A percentile compares a stretch with the other conserved stretches of the same genome.
Conservation (phyloP, 305 asterid genomes). For the Fraxinus albicans region DNA sequence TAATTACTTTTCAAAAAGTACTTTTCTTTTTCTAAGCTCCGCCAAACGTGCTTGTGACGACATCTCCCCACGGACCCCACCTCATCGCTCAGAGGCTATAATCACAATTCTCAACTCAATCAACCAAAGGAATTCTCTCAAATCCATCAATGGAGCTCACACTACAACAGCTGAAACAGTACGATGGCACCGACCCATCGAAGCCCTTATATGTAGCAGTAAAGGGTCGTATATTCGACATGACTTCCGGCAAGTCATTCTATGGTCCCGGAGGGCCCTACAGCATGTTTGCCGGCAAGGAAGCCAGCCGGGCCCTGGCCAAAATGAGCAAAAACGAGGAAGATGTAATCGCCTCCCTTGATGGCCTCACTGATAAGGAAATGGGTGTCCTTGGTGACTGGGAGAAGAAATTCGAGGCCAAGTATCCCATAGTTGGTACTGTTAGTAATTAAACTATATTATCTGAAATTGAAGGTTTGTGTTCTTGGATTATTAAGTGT, state of each 20-base stretch:
- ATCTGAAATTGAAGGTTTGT: not conserved
- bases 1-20: too few species aligned
- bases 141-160: conserved; percentile 56
- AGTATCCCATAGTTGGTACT: conserved; percentile 75
- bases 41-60: not conserved
- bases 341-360: conserved; percentile 58
- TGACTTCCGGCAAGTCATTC: conserved; percentile 72
- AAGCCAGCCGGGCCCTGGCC: conserved; percentile 91
- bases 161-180: conserved; percentile 53
- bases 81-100: too few species aligned
- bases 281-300: conserved; percentile 88
- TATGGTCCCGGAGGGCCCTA: conserved; percentile 87
- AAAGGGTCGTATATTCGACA: conserved; percentile 72
- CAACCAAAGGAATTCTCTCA: not conserved
- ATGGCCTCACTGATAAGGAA: conserved; percentile 84
- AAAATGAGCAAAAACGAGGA: conserved; percentile 87
- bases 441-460: conserved; percentile 31
- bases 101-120: not conserved
- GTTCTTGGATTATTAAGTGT: not conserved
- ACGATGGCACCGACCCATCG: conserved; percentile 78
- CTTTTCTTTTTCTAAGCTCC: too few species aligned
- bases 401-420: conserved; percentile 93
- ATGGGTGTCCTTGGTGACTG: conserved; percentile 78
- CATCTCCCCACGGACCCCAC: not conserved
- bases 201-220: conserved; percentile 87